phyloP scores from a whole-genome alignment of 2,329 filamentous ascomycete species.

The Calycina marina region DNA sequence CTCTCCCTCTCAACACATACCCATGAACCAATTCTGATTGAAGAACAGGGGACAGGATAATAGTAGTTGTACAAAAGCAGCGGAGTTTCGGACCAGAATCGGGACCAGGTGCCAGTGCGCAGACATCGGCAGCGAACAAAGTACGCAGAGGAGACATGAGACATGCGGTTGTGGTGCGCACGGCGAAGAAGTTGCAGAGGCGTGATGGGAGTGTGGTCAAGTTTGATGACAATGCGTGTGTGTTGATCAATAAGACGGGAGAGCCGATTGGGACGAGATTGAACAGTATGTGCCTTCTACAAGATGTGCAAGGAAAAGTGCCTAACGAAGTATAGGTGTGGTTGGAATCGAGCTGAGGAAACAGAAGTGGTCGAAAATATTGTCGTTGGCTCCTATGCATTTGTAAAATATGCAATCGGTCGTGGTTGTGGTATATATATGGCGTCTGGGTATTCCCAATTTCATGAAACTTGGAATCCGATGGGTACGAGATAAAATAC shows the following conservation, averaged over 20 bases:
- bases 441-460: too few relatives aligned
- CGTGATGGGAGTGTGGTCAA: conserved; percentile 79
- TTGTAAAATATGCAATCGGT: too few relatives aligned
- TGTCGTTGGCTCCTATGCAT: conserved; percentile 83
- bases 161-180: conserved; percentile 90
- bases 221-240: conserved; percentile 97
- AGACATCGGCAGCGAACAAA: conserved; percentile 67
- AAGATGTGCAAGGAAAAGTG: not conserved
- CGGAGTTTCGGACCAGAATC: conserved; percentile 60
- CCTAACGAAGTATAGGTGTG: conserved; percentile 39
- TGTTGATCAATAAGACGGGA: conserved; percentile 90
- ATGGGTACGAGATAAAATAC: too few relatives aligned
- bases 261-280: conserved; percentile 89
- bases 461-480: too few relatives aligned
- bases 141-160: conserved; percentile 93
- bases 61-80: conserved; percentile 96
- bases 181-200: conserved; percentile 72
- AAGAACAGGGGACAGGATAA: conserved; percentile 73
- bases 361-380: conserved; percentile 96
- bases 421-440: too few relatives aligned
- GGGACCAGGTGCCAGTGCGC: conserved; percentile 55
- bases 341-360: conserved; percentile 80
- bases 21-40: not conserved
- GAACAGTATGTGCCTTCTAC: conserved; percentile 43
- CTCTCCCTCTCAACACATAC: not conserved